Base-by-base conservation (phyloP, 805 yeast species). In the Metschnikowia matae region DNA sequence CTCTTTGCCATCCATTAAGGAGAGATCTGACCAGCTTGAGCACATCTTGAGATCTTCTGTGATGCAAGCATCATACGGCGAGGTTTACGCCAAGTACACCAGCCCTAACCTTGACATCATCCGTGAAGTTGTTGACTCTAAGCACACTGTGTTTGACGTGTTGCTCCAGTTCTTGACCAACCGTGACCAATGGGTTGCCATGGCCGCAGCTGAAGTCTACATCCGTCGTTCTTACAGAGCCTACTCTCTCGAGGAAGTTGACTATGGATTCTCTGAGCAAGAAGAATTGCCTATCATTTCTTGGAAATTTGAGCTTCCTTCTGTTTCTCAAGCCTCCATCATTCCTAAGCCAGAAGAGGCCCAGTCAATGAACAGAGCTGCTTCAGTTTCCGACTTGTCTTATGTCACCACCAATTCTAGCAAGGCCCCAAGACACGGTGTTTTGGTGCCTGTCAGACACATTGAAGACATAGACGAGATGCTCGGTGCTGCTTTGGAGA, bases 161-260 rank as follows among this genome's bases (percentile, higher is more conserved):
- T 80, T 94, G 67, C 80, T 96, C 41, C 97, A 89, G 71, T 94
- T 94, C 73, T 82, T 94, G 71, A 82, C 80, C 49, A 87, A 89
- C 60, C 63, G 79, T 11, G 97, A 95, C 63, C 87, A 86, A 44
- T 88, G 89, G 78, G 92, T 94, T 53, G 87, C 92, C 3, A 81
- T 92, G 57, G 98, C 99, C 35, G 98, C 99, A 35, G 89, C 96
- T 42, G 97, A 94, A 71, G 96, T 94, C 52, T 94, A 94, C 69
- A 85, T 91, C 53, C 86, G 98, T 69, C 86, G 99, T 69, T 96
- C 98, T 41, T 94, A 91, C 77, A 84, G 98, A 64, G 98, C 98
- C 36, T 94, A 95, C 73, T 85, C 89, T 38, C 85, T 94, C 54
- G 85, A 88, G 49, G 86, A 84, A 55, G 80, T 95, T 48, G 72